Percentiles rank a stretch among this genome's conserved stretches.
Conservation (phyloP, 345 rosid genomes). For the Brassica nigra region DNA sequence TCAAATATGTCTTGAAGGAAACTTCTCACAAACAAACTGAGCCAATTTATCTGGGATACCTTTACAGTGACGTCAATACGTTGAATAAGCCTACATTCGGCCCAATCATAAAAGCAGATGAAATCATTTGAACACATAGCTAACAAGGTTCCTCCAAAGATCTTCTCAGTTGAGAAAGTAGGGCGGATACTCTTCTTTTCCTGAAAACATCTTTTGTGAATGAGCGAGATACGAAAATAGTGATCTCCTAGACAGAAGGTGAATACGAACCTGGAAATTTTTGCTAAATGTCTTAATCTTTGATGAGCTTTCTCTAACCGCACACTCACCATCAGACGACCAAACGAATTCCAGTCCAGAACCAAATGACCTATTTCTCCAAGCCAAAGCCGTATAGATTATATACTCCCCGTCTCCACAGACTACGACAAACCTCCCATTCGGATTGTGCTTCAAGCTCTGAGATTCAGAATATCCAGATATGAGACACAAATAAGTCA, state of each 20-base stretch:
- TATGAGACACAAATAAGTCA: constrained; percentile 21
- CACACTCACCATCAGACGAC: constrained; percentile 99
- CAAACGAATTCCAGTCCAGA: constrained; percentile 95
- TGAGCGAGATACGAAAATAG: constrained; percentile 13
- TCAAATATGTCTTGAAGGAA: constrained; percentile 13
- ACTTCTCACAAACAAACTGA: constrained; percentile 18
- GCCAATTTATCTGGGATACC: constrained; percentile 47
- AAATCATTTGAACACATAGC: constrained; percentile 98
- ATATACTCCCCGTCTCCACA: constrained; percentile 99
- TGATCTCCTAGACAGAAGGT: constrained; percentile 1
- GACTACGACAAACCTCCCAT: constrained; percentile 96
- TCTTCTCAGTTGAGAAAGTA: constrained; percentile 90
- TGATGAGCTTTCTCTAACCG: constrained; percentile 95
- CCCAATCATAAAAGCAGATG: constrained; percentile 99
- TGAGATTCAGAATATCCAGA: constrained; percentile 40
- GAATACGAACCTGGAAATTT: constrained; percentile 78
- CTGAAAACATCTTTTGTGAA: constrained; percentile 52
- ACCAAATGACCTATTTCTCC: constrained; percentile 99
- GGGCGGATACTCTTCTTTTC: constrained; percentile 91
- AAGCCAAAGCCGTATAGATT: constrained; percentile 96
- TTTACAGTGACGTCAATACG: constrained; percentile 97
- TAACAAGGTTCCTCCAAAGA: constrained; percentile 87
- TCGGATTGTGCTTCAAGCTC: constrained; percentile 98
- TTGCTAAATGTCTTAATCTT: constrained; percentile 89
- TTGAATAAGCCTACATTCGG: constrained; percentile 95